Conservation (phyloP, 768 basidiomycete genomes). For the Lanmaoa pseudosensibilis region DNA sequence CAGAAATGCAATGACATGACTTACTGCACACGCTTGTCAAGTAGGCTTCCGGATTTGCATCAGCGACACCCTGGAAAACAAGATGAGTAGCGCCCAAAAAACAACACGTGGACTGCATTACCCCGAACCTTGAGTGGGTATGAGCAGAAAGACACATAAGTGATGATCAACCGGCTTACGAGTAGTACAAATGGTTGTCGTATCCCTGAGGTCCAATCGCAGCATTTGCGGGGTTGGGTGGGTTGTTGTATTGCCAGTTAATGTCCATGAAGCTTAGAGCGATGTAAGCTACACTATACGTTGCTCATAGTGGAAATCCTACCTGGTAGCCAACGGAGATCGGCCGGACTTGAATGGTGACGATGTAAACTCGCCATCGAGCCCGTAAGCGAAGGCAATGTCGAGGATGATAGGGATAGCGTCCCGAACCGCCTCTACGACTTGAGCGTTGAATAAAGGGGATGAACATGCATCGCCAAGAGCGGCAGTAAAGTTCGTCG, state of each 20-base stretch:
- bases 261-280: conserved; percentile 74
- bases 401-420: conserved; percentile 39
- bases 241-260: conserved; percentile 72
- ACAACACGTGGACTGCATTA: conserved; percentile 28
- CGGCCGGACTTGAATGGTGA: conserved; percentile 16
- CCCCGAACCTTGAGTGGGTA: conserved; percentile 50
- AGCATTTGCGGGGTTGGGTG: conserved; percentile 69
- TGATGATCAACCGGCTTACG: conserved; percentile 38
- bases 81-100: neutral
- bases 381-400: conserved; percentile 21
- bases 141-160: conserved; percentile 6
- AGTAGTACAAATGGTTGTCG: conserved; percentile 80
- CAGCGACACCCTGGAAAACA: conserved; percentile 61
- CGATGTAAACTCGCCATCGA: conserved; percentile 27
- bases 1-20: conserved; percentile 20
- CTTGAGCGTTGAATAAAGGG: conserved; percentile 29
- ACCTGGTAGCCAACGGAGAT: conserved; percentile 41
- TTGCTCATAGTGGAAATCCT: conserved; percentile 9
- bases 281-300: conserved; percentile 2
- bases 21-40: conserved; percentile 68
- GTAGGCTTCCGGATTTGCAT: conserved; percentile 62
- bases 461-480: conserved; percentile 21
- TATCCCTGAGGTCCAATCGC: conserved; percentile 69
- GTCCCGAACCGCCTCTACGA: conserved; percentile 34
- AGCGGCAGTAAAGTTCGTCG: conserved; percentile 39